Base-by-base conservation (phyloP, 2,329 filamentous ascomycete species). In the Scopulariopsis brevicaulis region DNA sequence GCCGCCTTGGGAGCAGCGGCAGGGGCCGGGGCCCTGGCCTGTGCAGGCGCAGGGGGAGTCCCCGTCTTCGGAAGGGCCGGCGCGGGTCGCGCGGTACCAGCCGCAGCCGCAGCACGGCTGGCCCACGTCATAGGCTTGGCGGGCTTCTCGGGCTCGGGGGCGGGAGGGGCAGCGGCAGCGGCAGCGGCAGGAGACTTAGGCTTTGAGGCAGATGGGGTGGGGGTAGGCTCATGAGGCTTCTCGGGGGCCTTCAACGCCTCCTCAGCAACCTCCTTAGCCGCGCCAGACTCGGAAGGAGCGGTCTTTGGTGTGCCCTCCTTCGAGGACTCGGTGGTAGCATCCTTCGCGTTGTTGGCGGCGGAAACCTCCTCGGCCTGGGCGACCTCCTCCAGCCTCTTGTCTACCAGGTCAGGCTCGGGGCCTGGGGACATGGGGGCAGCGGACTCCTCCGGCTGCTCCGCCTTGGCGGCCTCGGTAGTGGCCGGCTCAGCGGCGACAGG, bases 101-200 rank as follows among this genome's bases (percentile, higher is more conserved):
- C 78, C 57, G 84, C 80, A 54, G 84, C 85, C 35, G 83, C 80
- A 43, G 74, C 75, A 62, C 81, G 84, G 73, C 81, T 89, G 32
- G 89, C 89, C 89, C 89, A 93, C 32, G 83, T 85, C 76, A 87
- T 82, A 50, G 84, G 83, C 76, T 85, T 86, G 43, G 74, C 71
- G 56, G 76, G 76, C 69, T 77, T 75, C 61, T 71, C 69, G 22
- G 79, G 73, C 61, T 70, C 68, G 40, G 76, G 69, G 59, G 76
- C 77, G 53, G 83, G 80, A 56, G 83, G 80, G 56, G 67, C 62
- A 34, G 71, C 65, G 43, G 73, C 64, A 57, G 81, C 77, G 14
- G 83, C 78, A 57, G 28, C 8, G 8, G 28, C 28, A 32, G 73
- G 68, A 34, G 73, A 59, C 59, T 63, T 61, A 37, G 59, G 54